phyloP scores from a whole-genome alignment of 2,329 filamentous ascomycete species.

The Microcyclospora pomicola region DNA sequence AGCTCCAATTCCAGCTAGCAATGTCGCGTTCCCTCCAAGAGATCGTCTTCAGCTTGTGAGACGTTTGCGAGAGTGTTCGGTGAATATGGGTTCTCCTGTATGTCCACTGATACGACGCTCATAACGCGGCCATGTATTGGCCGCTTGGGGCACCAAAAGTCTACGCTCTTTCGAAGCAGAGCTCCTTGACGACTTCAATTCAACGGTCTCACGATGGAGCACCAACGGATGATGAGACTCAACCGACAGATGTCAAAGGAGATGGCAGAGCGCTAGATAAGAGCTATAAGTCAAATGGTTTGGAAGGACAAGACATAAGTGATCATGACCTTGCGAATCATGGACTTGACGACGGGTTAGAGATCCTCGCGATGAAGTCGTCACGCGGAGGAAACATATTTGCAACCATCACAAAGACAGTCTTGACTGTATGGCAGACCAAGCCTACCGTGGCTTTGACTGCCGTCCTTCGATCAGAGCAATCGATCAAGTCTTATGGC shows the following conservation, averaged over 20 bases:
- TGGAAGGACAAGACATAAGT: not conserved
- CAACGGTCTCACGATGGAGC: constrained; percentile 47
- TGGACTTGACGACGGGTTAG: constrained; percentile 4
- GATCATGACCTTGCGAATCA: not conserved
- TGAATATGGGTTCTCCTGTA: too few relatives aligned
- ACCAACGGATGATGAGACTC: constrained; percentile 8
- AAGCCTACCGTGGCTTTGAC: constrained; percentile 83
- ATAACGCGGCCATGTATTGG: constrained; percentile 63
- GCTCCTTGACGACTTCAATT: constrained; percentile 37
- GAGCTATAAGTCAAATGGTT: constrained; percentile 3
- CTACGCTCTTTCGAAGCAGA: constrained; percentile 61
- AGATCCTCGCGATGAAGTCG: constrained; percentile 60
- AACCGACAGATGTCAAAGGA: too few relatives aligned
- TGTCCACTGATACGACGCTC: constrained; percentile 4
- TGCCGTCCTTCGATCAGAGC: constrained; percentile 65
- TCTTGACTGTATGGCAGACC: constrained; percentile 91
- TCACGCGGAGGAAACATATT: constrained; percentile 73
- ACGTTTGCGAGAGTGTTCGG: too few relatives aligned
- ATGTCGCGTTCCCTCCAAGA: too few relatives aligned
- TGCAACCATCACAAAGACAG: constrained; percentile 70
- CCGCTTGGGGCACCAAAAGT: constrained; percentile 72
- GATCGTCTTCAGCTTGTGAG: too few relatives aligned
- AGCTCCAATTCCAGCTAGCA: too few relatives aligned
- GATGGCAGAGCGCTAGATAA: not conserved
- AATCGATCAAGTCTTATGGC: constrained; percentile 72